Evolutionary conservation across 2,329 filamentous ascomycete genomes (phyloP).

Genomic region (Sporothrix curviconia): DNA sequence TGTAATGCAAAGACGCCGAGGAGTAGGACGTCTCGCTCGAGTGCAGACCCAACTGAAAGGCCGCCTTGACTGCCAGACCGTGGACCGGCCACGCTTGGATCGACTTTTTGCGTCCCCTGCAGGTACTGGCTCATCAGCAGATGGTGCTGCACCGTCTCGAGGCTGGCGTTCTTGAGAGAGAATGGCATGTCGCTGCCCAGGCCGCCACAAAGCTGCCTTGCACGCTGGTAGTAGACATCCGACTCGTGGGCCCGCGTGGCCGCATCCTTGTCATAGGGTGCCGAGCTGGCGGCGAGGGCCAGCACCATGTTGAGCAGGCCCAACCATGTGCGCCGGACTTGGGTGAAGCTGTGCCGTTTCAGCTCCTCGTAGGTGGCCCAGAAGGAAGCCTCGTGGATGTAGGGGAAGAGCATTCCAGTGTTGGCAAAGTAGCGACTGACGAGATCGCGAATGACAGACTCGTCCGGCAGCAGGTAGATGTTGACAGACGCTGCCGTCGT

Average conservation of each 20-base stretch:
- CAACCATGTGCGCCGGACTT: too few species aligned
- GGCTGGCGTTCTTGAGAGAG: background rate
- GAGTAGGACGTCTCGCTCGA: too few species aligned
- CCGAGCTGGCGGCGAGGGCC: background rate
- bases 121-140: too few species aligned
- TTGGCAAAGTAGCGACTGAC: too few species aligned
- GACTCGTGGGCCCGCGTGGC: background rate
- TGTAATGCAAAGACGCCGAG: background rate
- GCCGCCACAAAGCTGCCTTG: background rate
- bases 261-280: background rate
- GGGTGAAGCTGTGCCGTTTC: background rate
- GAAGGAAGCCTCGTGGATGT: too few species aligned
- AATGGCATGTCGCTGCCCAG: background rate
- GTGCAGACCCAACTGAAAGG: too few species aligned
- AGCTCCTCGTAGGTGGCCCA: background rate
- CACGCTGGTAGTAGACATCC: background rate
- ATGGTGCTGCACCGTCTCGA: too few species aligned
- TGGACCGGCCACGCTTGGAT: too few species aligned
- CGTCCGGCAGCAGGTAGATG: background rate
- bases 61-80: too few species aligned
- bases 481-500: background rate
- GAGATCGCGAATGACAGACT: background rate
- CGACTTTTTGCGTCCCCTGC: too few species aligned
- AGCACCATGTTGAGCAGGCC: background rate
- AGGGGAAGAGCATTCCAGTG: too few species aligned